Percentiles rank a stretch among this genome's conserved stretches.
These are phyloP conservation scores for Yamadazyma triangularis DNA, from an alignment of 1,139 yeast species.

Conservation along the genomic window DNA sequence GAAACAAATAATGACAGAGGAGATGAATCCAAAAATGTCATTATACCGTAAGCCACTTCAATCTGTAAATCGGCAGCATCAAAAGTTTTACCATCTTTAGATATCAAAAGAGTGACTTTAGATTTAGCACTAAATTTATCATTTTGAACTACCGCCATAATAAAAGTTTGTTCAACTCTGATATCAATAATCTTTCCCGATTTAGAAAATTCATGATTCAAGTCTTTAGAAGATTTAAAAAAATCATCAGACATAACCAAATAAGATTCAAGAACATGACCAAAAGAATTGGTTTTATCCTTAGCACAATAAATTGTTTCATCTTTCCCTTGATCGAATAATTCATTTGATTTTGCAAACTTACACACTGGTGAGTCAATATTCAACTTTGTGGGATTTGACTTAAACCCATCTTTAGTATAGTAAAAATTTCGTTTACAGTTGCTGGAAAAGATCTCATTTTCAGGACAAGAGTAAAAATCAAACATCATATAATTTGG, in stretches of 20 bases:
- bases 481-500: constrained; percentile 38
- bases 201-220: constrained; percentile 21
- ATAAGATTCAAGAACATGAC: constrained; percentile 37
- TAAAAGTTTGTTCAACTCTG: constrained; percentile 46
- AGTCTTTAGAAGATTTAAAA: constrained; percentile 33
- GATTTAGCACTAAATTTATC: constrained; percentile 44
- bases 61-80: constrained; percentile 48
- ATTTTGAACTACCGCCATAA: constrained; percentile 47
- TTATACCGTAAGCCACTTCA: constrained; percentile 40
- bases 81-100: constrained; percentile 55
- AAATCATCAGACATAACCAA: constrained; percentile 51
- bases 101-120: constrained; percentile 46
- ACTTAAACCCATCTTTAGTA: constrained; percentile 51
- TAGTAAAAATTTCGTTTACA: constrained; percentile 42
- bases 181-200: constrained; percentile 44
- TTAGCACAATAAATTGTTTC: constrained; percentile 48
- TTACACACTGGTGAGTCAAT: constrained; percentile 40
- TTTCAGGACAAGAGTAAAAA: constrained; percentile 31
- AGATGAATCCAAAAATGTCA: constrained; percentile 53
- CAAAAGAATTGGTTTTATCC: constrained; percentile 38
- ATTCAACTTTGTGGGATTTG: constrained; percentile 33
- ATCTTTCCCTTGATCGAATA: constrained; percentile 36
- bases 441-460: constrained; percentile 10
- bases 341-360: constrained; percentile 44
- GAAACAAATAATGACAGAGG: constrained; percentile 53